These are phyloP conservation scores for Creolimax fragrantissima DNA, from an alignment of 78 protist genomes.

Conservation along the genomic window DNA sequence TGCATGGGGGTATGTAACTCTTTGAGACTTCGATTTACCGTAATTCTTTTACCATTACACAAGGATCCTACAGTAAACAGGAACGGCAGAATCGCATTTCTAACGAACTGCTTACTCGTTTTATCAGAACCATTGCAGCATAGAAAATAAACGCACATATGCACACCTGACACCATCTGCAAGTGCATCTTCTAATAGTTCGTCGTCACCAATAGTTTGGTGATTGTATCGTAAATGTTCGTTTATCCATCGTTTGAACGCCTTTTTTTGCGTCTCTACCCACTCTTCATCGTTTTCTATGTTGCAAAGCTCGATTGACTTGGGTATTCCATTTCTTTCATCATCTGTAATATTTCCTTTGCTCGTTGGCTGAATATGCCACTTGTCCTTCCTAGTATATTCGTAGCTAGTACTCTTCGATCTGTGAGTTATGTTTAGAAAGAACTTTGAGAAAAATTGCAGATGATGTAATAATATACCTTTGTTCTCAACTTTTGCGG, in stretches of 20 bases:
- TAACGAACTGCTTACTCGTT: too few species aligned
- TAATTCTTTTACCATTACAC: too few species aligned
- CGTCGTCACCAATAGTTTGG: background rate
- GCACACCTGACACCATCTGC: background rate
- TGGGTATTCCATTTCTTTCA: background rate
- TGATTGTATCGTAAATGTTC: background rate
- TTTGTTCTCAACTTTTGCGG: too few species aligned
- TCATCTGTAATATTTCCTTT: background rate
- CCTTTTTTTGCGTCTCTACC: background rate
- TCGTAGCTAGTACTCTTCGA: background rate
- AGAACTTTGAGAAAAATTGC: too few species aligned
- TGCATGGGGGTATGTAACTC: too few species aligned
- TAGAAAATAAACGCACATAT: too few species aligned
- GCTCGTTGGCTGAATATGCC: background rate
- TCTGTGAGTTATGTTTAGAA: background rate
- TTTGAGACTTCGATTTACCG: too few species aligned
- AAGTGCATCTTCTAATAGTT: background rate
- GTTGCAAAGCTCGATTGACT: background rate
- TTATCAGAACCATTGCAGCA: too few species aligned
- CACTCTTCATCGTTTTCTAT: background rate
- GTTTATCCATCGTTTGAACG: background rate
- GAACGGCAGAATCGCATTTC: too few species aligned
- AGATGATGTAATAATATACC: too few species aligned
- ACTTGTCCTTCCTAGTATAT: background rate
- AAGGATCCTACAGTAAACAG: too few species aligned